Percentiles rank a stretch among this genome's conserved stretches.
phyloP scores from a whole-genome alignment of 2,329 filamentous ascomycete species.

The Ceratocystis albifundus region DNA sequence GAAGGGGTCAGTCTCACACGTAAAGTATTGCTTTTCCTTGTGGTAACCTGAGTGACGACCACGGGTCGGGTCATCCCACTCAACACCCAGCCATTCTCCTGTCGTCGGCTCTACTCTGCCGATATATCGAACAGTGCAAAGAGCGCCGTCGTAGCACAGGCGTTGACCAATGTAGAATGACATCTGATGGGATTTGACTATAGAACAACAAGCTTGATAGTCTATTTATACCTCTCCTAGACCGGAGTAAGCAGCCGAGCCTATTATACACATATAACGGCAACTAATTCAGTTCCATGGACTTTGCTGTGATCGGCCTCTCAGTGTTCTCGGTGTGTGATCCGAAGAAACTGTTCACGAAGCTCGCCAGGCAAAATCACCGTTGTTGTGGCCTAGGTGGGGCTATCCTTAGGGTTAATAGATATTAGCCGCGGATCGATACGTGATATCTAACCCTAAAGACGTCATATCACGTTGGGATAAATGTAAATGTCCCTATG shows the following conservation, averaged over 20 bases:
- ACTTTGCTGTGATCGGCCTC: background rate
- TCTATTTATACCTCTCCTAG: background rate
- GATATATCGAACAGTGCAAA: conserved; percentile 77
- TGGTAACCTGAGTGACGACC: conserved; percentile 87
- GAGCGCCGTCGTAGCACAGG: conserved; percentile 61
- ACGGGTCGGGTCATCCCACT: conserved; percentile 81
- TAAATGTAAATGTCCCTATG: background rate
- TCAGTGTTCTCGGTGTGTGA: background rate
- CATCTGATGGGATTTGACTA: conserved; percentile 31
- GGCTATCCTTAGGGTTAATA: background rate
- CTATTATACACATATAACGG: background rate
- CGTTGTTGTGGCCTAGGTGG: background rate
- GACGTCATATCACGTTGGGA: background rate
- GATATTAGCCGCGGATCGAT: background rate
- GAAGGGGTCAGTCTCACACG: conserved; percentile 44
- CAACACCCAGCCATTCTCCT: conserved; percentile 81
- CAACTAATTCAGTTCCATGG: background rate
- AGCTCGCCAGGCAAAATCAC: background rate
- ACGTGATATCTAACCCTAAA: background rate
- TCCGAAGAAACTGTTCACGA: background rate
- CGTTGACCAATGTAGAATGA: conserved; percentile 54
- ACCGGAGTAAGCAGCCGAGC: background rate
- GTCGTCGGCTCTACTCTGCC: conserved; percentile 65
- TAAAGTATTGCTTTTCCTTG: conserved; percentile 68
- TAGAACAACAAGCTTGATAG: background rate